Base-by-base conservation (phyloP, 2,329 filamentous ascomycete species). In the Talaromyces albobiverticillius region DNA sequence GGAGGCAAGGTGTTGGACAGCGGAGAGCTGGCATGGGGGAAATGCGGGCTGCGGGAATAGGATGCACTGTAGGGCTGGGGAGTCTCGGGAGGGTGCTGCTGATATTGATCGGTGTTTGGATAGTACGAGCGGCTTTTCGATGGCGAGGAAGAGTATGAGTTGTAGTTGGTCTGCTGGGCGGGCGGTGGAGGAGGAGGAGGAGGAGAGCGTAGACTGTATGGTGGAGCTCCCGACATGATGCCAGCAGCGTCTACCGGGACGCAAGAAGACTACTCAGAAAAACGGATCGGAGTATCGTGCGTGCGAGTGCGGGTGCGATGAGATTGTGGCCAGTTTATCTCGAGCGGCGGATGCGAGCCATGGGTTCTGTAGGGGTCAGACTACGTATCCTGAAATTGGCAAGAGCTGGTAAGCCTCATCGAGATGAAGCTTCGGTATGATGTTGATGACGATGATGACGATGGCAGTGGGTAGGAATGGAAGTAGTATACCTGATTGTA, bases 131-230 rank as follows among this genome's bases (percentile, higher is more conserved):
- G 69, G 50, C 68, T 70, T 59, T 75, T 73, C 58, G 64, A 70
- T 16, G 52, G 52, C 42, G 73, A 69, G 46, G 74, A 73, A 41
- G 73, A 75, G 60, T 75, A 76, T 54, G 65, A 65, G 56, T 71
- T 65, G 61, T 68, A 73, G 52, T 67, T 69, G 54, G 69, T 64
- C 11, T 55, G 46, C 41, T 55, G 40, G 32, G 9, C 41, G 42
- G 53, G 61, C 74, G 72, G n/a, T n/a, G n/a, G n/a, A n/a, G n/a
- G n/a, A n/a, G n/a, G n/a, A n/a, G 61, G 75, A 72, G 73, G 71
- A 54, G 74, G 73, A 60, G 74, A 77, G 61, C 73, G 73, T 56
- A 71, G 66, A 61, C 71, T 71, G 60, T 72, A 76, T 56, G 74
- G 73, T 59, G 73, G 72, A 67, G 67, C 70, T 60, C 72, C 72